These are phyloP conservation scores for Diaporthe amygdali DNA, from an alignment of 2,329 filamentous ascomycete genomes.

Conservation along the genomic window DNA sequence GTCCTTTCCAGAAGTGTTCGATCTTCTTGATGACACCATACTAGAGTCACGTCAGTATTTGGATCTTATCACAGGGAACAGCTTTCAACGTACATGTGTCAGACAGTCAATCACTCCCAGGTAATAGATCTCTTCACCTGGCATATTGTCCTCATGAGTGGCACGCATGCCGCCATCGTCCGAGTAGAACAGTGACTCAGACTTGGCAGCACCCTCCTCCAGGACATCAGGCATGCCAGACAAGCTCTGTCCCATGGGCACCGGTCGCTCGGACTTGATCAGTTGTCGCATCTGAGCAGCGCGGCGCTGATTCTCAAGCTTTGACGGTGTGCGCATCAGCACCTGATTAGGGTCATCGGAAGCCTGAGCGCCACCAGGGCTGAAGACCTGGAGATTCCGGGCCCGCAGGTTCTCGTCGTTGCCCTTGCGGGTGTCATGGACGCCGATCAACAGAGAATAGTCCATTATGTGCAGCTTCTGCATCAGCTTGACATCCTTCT, in stretches of 20 bases:
- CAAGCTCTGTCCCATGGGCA: conserved; percentile 85
- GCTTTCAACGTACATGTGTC: conserved; percentile 76
- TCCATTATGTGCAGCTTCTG: conserved; percentile 97
- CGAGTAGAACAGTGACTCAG: conserved; percentile 83
- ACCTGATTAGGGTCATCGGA: conserved; percentile 64
- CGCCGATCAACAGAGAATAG: conserved; percentile 92
- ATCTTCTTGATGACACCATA: conserved; percentile 94
- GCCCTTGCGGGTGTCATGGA: conserved; percentile 87
- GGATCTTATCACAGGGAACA: not conserved
- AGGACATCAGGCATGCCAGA: conserved; percentile 92
- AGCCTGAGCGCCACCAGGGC: conserved; percentile 74
- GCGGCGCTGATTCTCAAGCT: conserved; percentile 89
- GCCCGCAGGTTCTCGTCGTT: conserved; percentile 92
- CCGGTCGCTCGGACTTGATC: conserved; percentile 88
- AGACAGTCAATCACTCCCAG: conserved; percentile 98
- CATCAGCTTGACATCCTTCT: conserved; percentile 83
- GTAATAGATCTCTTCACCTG: conserved; percentile 95
- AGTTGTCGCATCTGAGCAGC: conserved; percentile 89
- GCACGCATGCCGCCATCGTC: conserved; percentile 94
- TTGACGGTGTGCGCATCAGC: conserved; percentile 89
- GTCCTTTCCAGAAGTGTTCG: conserved; percentile 96
- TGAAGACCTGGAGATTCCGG: conserved; percentile 93
- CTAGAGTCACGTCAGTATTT: conserved; percentile 48
- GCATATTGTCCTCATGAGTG: conserved; percentile 85
- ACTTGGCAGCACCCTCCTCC: conserved; percentile 73